Evolutionary conservation across 192 early-diverging fungal species (phyloP).

Genomic region (Backusella psychrophila): DNA sequence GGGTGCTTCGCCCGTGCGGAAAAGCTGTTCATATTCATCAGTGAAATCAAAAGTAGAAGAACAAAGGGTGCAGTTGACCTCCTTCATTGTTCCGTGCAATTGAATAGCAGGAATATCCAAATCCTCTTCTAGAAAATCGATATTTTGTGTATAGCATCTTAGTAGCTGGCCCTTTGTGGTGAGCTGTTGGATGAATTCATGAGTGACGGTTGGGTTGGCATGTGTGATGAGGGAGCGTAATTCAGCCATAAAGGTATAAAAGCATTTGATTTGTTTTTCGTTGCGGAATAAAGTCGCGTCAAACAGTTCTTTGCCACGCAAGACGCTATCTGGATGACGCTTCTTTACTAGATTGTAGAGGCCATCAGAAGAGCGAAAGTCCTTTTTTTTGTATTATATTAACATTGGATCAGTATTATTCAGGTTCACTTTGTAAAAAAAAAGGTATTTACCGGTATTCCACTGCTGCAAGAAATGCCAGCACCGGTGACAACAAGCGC

Average conservation of each 20-base stretch:
- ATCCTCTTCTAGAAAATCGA: constrained; percentile 85
- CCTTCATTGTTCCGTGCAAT: constrained; percentile 87
- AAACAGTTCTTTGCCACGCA: constrained; percentile 81
- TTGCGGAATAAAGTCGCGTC: constrained; percentile 79
- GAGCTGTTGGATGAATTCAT: constrained; percentile 79
- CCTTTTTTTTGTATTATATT: constrained; percentile 40
- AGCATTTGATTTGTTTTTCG: constrained; percentile 59
- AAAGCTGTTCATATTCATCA: constrained; percentile 52
- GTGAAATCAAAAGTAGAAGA: constrained; percentile 62
- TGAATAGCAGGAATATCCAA: constrained; percentile 80
- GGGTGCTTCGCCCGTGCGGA: constrained; percentile 71
- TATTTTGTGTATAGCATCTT: constrained; percentile 96
- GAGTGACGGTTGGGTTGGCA: constrained; percentile 79
- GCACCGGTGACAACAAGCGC: constrained; percentile 77
- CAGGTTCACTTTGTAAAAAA: background rate
- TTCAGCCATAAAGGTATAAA: constrained; percentile 84
- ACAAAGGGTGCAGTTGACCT: constrained; percentile 86
- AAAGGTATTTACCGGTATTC: constrained; percentile 70
- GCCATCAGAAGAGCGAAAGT: constrained; percentile 79
- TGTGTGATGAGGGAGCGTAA: constrained; percentile 67
- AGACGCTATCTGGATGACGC: constrained; percentile 55
- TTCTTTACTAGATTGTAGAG: constrained; percentile 81
- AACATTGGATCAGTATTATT: background rate
- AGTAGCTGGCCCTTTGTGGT: constrained; percentile 74
- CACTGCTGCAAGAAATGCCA: constrained; percentile 86